These are phyloP conservation scores for Fusarium sp. DNA, from an alignment of 2,329 filamentous ascomycete genomes.

Conservation along the genomic window DNA sequence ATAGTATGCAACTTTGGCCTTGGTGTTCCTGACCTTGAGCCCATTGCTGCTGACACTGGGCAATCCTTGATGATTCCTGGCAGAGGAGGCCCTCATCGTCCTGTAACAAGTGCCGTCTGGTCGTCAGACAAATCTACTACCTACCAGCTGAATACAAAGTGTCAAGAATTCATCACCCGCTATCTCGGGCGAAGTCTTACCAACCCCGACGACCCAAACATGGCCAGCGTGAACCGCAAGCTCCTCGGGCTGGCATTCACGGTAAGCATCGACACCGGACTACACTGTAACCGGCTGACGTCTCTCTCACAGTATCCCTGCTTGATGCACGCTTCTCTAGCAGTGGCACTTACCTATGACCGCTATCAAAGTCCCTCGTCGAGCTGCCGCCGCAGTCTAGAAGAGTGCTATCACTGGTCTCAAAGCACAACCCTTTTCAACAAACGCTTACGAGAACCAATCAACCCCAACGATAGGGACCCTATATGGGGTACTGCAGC, in stretches of 20 bases:
- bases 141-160: slow-evolving; percentile 51
- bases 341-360: slow-evolving; percentile 54
- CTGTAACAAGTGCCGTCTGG: slow-evolving; percentile 49
- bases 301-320: slow-evolving; percentile 49
- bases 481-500: slow-evolving; percentile 58
- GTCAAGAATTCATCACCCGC: slow-evolving; percentile 53
- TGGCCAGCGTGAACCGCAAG: slow-evolving; percentile 50
- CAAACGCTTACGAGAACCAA: slow-evolving; percentile 47
- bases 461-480: slow-evolving; percentile 52
- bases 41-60: slow-evolving; percentile 40
- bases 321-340: slow-evolving; percentile 57
- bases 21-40: slow-evolving; percentile 51
- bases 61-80: slow-evolving; percentile 25
- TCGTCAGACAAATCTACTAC: slow-evolving; percentile 43
- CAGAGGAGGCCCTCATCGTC: slow-evolving; percentile 26
- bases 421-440: slow-evolving; percentile 54
- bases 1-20: slow-evolving; percentile 57
- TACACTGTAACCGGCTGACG: neutral
- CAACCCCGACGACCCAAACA: slow-evolving; percentile 49
- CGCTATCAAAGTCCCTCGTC: slow-evolving; percentile 44
- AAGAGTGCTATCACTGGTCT: slow-evolving; percentile 57
- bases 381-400: slow-evolving; percentile 41
- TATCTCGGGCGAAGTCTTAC: slow-evolving; percentile 52
- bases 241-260: slow-evolving; percentile 52
- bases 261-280: slow-evolving; percentile 42